Evolutionary conservation across 2,329 filamentous ascomycete species (phyloP).

Genomic region (Trichoderma sp.): DNA sequence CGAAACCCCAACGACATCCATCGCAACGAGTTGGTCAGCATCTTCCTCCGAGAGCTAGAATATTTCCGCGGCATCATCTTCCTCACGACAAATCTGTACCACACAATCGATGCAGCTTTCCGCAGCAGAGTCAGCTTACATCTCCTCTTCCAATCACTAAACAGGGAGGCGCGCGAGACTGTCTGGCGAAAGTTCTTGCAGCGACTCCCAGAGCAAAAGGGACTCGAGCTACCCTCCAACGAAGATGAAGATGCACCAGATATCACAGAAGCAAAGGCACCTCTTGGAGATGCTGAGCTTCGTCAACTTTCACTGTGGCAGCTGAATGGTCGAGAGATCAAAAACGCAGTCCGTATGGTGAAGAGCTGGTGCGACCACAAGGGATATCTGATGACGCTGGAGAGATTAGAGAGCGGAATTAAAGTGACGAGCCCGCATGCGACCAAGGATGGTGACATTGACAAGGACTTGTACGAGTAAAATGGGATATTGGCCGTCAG

Average conservation of each 20-base stretch:
- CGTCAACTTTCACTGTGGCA: slow-evolving; percentile 40
- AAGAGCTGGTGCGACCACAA: slow-evolving; percentile 46
- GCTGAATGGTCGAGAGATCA: slow-evolving; percentile 48
- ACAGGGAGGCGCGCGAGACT: slow-evolving; percentile 36
- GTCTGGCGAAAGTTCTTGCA: slow-evolving; percentile 49
- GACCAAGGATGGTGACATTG: slow-evolving; percentile 34
- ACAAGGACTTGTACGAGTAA: slow-evolving; percentile 31
- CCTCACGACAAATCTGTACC: slow-evolving; percentile 44
- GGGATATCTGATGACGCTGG: slow-evolving; percentile 41
- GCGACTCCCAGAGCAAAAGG: slow-evolving; percentile 30
- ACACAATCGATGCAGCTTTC: slow-evolving; percentile 45
- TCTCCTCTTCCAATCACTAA: slow-evolving; percentile 44
- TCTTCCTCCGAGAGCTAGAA: slow-evolving; percentile 47
- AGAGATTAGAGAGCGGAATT: slow-evolving; percentile 45
- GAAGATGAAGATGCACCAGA: slow-evolving; percentile 13
- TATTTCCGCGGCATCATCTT: slow-evolving; percentile 47
- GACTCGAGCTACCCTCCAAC: neutral
- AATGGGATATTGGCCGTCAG: neutral
- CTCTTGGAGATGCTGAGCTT: slow-evolving; percentile 37
- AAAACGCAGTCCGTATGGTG: slow-evolving; percentile 48
- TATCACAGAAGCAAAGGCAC: neutral
- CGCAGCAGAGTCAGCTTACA: slow-evolving; percentile 48
- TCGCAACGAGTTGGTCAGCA: slow-evolving; percentile 49
- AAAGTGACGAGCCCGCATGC: slow-evolving; percentile 45
- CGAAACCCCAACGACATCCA: slow-evolving; percentile 45